Base-by-base conservation (phyloP, 1,284 basidiomycete species). In the Sporisorium scitamineum region DNA sequence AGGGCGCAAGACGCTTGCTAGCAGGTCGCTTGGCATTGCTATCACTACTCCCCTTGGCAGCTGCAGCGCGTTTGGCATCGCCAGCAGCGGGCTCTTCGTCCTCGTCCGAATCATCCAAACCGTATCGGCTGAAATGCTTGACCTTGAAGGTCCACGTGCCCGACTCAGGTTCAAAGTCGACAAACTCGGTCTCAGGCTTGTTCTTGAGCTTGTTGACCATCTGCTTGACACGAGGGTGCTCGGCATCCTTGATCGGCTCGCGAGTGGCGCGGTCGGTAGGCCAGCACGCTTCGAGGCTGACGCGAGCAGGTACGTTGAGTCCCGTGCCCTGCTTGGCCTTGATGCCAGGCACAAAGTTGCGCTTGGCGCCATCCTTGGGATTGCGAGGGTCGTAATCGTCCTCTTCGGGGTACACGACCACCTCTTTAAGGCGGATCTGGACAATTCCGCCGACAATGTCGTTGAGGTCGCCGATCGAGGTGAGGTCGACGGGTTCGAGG, bases 111-210 rank as follows among this genome's bases (percentile, higher is more conserved):
- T 85, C 84, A 47, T 85, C 82, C n/a, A 86, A 69, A 22, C 84
- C 84, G 55, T 85, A 86, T 29, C 84, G 81, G 34, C 76, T 82
- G 52, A 98, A 98, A 88, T 96, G 94, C 84, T 95, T 92, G 66
- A 98, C 96, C 31, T 89, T 90, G 87, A 99, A 99, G 41, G 91
- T 92, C 96, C 97, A 98, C 84, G 90, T 91, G 51, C 96, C 96
- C 77, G 90, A 90, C 77, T 88, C 88, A 51, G 91, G 88, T 64
- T 94, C 91, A 85, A 94, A 98, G 82, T 87, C 88, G 84, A 94
- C 90, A 83, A 96, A 98, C 68, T 90, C 89, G 42, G 94, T 97
- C 62, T 92, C 92, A 83, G 91, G 91, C 88, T 95, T 94, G 71
- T 89, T 90, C 88, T 91, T 91, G 85, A 98, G 88, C 79, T 93